phyloP scores from a whole-genome alignment of 352 stramenopile genomes.

The Globisporangium cederbergense region DNA sequence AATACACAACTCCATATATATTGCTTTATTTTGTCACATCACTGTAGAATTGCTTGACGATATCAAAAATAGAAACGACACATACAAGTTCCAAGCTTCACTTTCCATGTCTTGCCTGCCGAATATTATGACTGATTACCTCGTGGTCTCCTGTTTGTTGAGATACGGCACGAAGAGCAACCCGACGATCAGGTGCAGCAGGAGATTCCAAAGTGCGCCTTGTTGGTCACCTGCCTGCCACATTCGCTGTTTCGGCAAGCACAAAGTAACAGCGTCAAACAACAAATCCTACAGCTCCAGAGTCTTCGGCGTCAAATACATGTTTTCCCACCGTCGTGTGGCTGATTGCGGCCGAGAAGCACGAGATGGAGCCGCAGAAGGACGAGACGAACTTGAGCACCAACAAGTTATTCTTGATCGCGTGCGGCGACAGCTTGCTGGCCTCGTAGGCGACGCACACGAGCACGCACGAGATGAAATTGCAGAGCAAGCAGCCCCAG shows the following conservation, averaged over 20 bases:
- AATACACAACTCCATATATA: background rate
- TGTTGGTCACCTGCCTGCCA: slow-evolving; percentile 42
- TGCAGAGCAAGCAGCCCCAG: slow-evolving; percentile 61
- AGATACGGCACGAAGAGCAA: slow-evolving; percentile 62
- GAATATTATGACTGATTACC: background rate
- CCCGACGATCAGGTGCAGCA: slow-evolving; percentile 39
- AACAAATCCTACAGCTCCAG: background rate
- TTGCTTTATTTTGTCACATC: background rate
- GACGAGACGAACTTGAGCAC: slow-evolving; percentile 77
- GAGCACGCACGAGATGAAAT: slow-evolving; percentile 44
- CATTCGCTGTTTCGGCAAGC: slow-evolving; percentile 29
- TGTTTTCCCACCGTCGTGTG: slow-evolving; percentile 38
- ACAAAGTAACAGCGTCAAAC: slow-evolving; percentile 2
- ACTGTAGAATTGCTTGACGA: background rate
- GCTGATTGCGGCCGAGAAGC: slow-evolving; percentile 55
- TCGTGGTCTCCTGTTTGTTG: slow-evolving; percentile 42
- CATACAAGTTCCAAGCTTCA: background rate
- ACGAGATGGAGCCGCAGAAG: slow-evolving; percentile 69
- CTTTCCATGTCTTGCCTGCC: too few species aligned
- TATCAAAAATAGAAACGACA: background rate
- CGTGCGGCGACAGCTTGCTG: slow-evolving; percentile 36
- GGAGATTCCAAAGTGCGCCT: slow-evolving; percentile 49
- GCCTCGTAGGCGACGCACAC: slow-evolving; percentile 48
- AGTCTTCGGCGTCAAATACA: background rate
- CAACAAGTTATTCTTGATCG: slow-evolving; percentile 50